A percentile compares a stretch with the other conserved stretches of the same genome.
Conservation (phyloP, 2,329 filamentous ascomycete genomes). For the Exophiala sp. region DNA sequence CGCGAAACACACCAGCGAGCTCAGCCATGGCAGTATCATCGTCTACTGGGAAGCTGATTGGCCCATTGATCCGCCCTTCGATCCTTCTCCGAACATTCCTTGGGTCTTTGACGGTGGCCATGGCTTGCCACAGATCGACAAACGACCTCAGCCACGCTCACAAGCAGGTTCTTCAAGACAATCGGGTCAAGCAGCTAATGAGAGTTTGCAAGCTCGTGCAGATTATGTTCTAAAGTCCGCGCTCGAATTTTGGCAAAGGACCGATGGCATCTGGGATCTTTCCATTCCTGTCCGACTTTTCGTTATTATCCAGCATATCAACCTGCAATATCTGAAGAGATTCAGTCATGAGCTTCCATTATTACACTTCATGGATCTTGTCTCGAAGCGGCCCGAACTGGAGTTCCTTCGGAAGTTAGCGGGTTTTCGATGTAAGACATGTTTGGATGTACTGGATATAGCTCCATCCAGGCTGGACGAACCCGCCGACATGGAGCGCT, state of each 20-base stretch:
- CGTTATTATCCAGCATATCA: slow-evolving; percentile 61
- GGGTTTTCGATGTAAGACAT: slow-evolving; percentile 55
- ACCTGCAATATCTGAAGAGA: slow-evolving; percentile 54
- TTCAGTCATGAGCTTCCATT: slow-evolving; percentile 59
- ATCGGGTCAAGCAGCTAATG: neutral
- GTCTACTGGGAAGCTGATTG: slow-evolving; percentile 79
- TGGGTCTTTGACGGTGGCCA: slow-evolving; percentile 12
- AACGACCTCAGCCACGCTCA: neutral
- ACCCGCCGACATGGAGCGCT: neutral
- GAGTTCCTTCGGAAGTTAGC: slow-evolving; percentile 54
- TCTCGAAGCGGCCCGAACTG: slow-evolving; percentile 58
- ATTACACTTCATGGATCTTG: slow-evolving; percentile 56
- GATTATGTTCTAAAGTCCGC: slow-evolving; percentile 55
- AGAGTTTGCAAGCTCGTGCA: slow-evolving; percentile 39
- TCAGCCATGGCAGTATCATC: slow-evolving; percentile 68
- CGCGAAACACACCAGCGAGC: slow-evolving; percentile 70
- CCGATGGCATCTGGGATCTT: slow-evolving; percentile 59
- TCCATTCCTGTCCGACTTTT: slow-evolving; percentile 61
- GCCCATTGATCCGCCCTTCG: slow-evolving; percentile 72
- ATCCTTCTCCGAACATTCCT: slow-evolving; percentile 51
- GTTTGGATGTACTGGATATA: slow-evolving; percentile 28
- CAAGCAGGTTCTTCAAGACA: neutral
- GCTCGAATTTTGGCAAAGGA: slow-evolving; percentile 61
- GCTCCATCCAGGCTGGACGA: slow-evolving; percentile 4
- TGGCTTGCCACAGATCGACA: neutral